Conservation (phyloP, 2,329 filamentous ascomycete species). For the Alternaria incomplexa region DNA sequence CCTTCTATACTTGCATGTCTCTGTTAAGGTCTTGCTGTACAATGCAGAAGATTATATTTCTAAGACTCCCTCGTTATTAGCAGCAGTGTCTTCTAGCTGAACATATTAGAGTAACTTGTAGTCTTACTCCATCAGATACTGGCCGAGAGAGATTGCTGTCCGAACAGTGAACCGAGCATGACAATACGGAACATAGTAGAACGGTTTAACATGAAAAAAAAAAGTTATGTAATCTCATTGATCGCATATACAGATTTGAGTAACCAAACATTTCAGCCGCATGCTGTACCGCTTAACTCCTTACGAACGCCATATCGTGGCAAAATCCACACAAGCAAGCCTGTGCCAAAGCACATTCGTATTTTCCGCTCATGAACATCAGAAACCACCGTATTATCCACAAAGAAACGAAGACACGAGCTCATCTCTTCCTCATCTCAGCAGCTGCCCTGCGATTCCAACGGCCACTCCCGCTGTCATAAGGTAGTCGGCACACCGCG, state of each 20-base stretch:
- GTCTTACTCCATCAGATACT: too few relatives aligned
- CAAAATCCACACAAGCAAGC: background rate
- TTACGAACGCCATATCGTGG: background rate
- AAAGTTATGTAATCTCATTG: background rate
- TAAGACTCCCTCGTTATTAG: too few relatives aligned
- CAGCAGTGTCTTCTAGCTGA: too few relatives aligned
- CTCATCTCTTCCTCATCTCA: conserved; percentile 20
- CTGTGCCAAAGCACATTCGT: conserved; percentile 5
- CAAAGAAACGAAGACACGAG: conserved; percentile 20
- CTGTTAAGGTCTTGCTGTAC: too few relatives aligned
- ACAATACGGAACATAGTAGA: background rate
- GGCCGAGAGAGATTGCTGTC: too few relatives aligned
- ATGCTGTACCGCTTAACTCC: background rate
- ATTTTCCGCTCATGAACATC: background rate
- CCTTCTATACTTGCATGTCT: too few relatives aligned
- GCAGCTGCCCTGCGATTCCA: conserved; percentile 52
- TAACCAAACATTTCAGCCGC: background rate
- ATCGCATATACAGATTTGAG: background rate
- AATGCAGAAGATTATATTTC: too few relatives aligned
- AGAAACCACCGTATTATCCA: conserved; percentile 25
- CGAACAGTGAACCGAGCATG: too few relatives aligned
- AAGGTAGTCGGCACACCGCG: conserved; percentile 24
- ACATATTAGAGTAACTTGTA: too few relatives aligned
- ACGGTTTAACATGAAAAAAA: background rate
- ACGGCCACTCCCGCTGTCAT: conserved; percentile 39